Evolutionary conservation across 352 stramenopile genomes (phyloP), one percentile per base, ranked within the genome.

Genomic region (Phytopythium oedochilum): DNA sequence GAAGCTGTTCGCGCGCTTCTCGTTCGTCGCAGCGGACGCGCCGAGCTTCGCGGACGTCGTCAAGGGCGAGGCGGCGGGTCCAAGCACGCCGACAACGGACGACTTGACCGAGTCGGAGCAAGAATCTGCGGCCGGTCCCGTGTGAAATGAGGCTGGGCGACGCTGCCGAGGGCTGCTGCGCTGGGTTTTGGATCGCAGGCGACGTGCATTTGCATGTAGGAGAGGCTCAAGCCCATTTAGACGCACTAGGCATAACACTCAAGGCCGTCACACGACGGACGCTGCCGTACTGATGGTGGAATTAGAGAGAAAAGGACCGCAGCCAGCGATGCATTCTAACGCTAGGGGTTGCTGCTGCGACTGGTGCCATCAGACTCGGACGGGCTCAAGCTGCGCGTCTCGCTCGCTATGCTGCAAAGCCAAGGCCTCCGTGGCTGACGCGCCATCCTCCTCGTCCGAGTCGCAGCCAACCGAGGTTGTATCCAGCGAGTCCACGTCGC

Each of bases 1-100:
- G 34, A 83, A 84, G 53, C 74, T 86, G 17, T 91, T 91, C 53
- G 78, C 72, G 22, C 80, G 80, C 25, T 91, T 91, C 54, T 91
- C 80, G 43, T 91, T 84, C 59, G 66, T 86, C 40, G 80, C 80
- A 2, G 68, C 81, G n/a, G 80, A 89, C 26, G 69, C 64, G 1
- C 64, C 57, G 9, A 88, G 64, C 23, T 86, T 82, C 65, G 78
- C 75, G 15, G 75, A 73, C 59, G 64, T 85, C 47, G 68, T 85
- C 25, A 48, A 48, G 42, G 42, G 23, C 23, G 15, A 5, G 1
- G 25, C 42, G 42, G 12, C 42, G 5, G 23, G 12, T 15, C 40
- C 40, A 11, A 48, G 23, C 23, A 15, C 42, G 42, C 25, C 42
- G 2, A 15, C 25, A 3, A 48, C 42, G 0, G 25, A 15, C 42